Evolutionary conservation across 176 grass and related monocot species (phyloP).

Genomic region (Areca catechu): DNA sequence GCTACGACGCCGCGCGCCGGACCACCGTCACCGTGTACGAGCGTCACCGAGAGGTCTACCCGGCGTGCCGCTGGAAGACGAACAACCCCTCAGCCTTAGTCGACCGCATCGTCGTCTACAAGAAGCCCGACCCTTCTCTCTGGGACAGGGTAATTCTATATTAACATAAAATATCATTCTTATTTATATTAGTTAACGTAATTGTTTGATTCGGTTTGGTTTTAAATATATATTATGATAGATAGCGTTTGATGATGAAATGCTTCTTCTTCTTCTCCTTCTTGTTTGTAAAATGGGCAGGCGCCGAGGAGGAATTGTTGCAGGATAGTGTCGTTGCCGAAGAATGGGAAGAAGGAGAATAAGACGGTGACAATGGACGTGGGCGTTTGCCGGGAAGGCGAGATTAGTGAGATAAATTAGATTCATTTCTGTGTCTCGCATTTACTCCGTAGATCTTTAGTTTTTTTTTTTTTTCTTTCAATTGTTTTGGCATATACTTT

Average conservation of each 20-base stretch:
- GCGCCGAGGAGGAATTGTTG: constrained; percentile 93
- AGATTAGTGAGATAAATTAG: constrained; percentile 30
- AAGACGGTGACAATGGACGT: constrained; percentile 61
- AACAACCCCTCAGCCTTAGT: constrained; percentile 46
- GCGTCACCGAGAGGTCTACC: constrained; percentile 37
- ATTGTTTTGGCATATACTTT: too few relatives aligned
- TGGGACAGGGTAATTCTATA: constrained; percentile 53
- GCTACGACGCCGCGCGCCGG: constrained; percentile 7
- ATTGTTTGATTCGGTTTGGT: background rate
- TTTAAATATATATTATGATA: too few relatives aligned
- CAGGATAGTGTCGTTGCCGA: constrained; percentile 66
- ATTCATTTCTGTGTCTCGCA: constrained; percentile 18
- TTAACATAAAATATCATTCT: background rate
- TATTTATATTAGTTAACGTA: background rate
- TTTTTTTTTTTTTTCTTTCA: background rate
- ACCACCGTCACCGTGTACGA: constrained; percentile 23
- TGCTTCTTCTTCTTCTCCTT: background rate
- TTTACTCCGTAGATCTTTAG: background rate
- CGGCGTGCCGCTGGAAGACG: constrained; percentile 61
- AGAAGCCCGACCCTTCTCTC: constrained; percentile 77
- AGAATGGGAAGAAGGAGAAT: constrained; percentile 28
- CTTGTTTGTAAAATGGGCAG: constrained; percentile 21
- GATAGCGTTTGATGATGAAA: too few relatives aligned
- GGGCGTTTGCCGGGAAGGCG: constrained; percentile 45
- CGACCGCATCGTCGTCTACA: constrained; percentile 64